These are phyloP conservation scores for Pseudofabraea citricarpa DNA, from an alignment of 2,329 filamentous ascomycete species.

Conservation along the genomic window DNA sequence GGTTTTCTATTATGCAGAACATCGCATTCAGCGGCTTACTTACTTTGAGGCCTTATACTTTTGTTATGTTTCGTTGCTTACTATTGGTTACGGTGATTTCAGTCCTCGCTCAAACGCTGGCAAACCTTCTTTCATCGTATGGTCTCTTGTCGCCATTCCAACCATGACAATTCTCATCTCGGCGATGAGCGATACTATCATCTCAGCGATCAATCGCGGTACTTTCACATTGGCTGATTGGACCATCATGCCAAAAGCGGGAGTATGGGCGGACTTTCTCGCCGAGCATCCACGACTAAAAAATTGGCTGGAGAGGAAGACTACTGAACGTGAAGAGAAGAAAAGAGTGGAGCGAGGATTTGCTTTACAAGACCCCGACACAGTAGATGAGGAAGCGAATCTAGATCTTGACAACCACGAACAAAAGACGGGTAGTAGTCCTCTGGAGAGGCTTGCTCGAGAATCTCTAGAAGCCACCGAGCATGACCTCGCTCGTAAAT, in stretches of 20 bases:
- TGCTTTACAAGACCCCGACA: constrained; percentile 26
- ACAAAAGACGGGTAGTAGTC: constrained; percentile 3
- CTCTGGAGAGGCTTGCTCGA: constrained; percentile 38
- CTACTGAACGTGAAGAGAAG: constrained; percentile 34
- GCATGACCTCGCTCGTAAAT: constrained; percentile 46
- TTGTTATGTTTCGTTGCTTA: constrained; percentile 62
- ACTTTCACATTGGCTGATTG: constrained; percentile 58
- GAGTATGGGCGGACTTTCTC: constrained; percentile 47
- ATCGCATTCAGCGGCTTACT: constrained; percentile 42
- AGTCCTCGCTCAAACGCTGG: constrained; percentile 59
- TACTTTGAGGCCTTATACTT: constrained; percentile 68
- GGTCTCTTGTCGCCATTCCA: constrained; percentile 63
- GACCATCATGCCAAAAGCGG: constrained; percentile 59
- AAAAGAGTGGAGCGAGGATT: constrained; percentile 34
- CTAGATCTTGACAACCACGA: not conserved
- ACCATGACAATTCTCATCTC: constrained; percentile 65
- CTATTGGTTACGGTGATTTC: constrained; percentile 66
- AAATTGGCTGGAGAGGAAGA: constrained; percentile 30
- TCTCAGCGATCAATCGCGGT: constrained; percentile 56
- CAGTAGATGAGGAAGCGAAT: constrained; percentile 15
- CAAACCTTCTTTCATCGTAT: constrained; percentile 66
- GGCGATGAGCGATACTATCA: constrained; percentile 60
- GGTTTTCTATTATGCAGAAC: constrained; percentile 58
- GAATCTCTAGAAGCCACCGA: constrained; percentile 29
- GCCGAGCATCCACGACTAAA: constrained; percentile 39